Percentiles rank a stretch among this genome's conserved stretches.
phyloP scores from a whole-genome alignment of 805 yeast species.

The Kuraishia floccosa region DNA sequence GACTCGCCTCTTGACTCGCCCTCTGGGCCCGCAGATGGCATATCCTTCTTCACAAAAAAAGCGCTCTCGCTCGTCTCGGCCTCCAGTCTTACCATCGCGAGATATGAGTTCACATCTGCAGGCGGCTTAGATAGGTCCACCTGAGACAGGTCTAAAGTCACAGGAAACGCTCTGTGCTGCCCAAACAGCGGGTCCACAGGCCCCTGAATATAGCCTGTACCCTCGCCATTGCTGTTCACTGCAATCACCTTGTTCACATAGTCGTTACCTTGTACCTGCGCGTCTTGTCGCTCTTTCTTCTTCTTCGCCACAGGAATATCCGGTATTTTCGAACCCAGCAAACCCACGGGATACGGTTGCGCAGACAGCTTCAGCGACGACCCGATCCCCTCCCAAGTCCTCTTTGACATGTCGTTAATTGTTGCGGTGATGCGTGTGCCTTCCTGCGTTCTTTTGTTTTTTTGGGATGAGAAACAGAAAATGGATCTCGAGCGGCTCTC shows the following conservation, averaged over 20 bases:
- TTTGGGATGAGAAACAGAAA: too few relatives aligned
- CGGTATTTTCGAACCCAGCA: background rate
- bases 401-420: too few relatives aligned
- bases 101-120: constrained; percentile 16
- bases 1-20: background rate
- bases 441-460: too few relatives aligned
- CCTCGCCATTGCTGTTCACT: background rate
- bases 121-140: constrained; percentile 10
- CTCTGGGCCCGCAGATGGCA: background rate
- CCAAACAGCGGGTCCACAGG: constrained; percentile 24
- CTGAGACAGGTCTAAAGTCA: constrained; percentile 9
- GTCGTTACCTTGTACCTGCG: background rate
- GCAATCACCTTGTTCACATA: too few relatives aligned
- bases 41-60: background rate
- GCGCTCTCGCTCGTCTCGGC: constrained; percentile 8
- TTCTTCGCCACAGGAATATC: background rate
- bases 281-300: background rate
- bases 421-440: too few relatives aligned
- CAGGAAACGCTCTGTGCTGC: constrained; percentile 22
- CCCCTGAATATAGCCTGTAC: constrained; percentile 12
- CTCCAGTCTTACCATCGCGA: constrained; percentile 20
- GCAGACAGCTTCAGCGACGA: too few relatives aligned
- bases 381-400: too few relatives aligned
- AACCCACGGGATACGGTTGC: background rate
- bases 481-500: too few relatives aligned